Conservation (phyloP, 345 rosid genomes). For the Gossypium thurberi region DNA sequence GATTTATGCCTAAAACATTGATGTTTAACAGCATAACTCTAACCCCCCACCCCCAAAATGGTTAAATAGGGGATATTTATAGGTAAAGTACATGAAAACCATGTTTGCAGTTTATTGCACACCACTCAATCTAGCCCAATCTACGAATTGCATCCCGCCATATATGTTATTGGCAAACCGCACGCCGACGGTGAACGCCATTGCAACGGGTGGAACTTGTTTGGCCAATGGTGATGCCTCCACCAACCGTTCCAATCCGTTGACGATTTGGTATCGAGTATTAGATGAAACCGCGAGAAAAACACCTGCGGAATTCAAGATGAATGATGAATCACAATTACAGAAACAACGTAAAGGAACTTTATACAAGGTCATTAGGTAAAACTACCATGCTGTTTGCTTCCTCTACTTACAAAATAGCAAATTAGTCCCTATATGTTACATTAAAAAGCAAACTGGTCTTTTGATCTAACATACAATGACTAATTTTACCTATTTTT, state of each 20-base stretch:
- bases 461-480: no score
- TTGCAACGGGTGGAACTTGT: constrained; percentile 59
- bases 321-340: neutral
- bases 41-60: neutral
- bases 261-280: constrained; percentile 69
- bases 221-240: constrained; percentile 73
- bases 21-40: neutral
- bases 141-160: constrained; percentile 89
- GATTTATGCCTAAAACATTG: neutral
- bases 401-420: no score
- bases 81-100: neutral
- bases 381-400: no score
- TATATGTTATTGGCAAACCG: constrained; percentile 77
- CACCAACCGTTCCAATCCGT: constrained; percentile 67
- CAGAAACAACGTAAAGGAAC: neutral
- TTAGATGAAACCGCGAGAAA: constrained; percentile 80
- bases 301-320: constrained; percentile 40
- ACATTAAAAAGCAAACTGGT: no score
- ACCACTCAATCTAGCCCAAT: constrained; percentile 82
- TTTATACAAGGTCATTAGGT: neutral
- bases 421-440: no score
- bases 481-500: no score
- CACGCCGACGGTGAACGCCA: constrained; percentile 84
- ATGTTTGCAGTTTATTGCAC: constrained; percentile 29
- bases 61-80: neutral